A percentile compares a stretch with the other conserved stretches of the same genome.
phyloP scores from a whole-genome alignment of 2,329 filamentous ascomycete genomes.

The Rutstroemia sp. region DNA sequence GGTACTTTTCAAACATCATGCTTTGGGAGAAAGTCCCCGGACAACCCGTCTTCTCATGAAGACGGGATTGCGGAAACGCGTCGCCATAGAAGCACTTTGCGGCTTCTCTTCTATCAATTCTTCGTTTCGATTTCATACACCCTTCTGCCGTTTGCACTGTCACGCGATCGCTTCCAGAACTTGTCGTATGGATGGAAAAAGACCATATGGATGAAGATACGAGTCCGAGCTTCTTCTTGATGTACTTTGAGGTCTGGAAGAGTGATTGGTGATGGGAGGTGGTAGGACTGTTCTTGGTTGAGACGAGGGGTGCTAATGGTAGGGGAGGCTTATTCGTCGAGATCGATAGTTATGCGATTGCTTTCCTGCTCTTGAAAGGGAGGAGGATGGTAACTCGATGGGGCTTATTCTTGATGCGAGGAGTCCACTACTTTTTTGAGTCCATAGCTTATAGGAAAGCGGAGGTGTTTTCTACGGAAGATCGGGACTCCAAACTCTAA shows the following conservation, averaged over 20 bases:
- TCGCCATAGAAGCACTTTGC: conserved; percentile 98
- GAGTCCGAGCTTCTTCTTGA: conserved; percentile 58
- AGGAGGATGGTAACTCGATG: conserved; percentile 86
- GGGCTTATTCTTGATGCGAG: conserved; percentile 99
- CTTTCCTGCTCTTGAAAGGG: conserved; percentile 36
- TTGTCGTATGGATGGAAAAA: conserved; percentile 25
- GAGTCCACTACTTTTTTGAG: conserved; percentile 48
- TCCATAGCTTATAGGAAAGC: conserved; percentile 49
- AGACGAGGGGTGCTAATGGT: conserved; percentile 40
- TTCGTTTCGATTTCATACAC: conserved; percentile 34
- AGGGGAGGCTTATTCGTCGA: conserved; percentile 72
- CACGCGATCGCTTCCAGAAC: conserved; percentile 15
- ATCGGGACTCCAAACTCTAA: conserved; percentile 22
- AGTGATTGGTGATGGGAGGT: conserved; percentile 30
- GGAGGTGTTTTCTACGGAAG: conserved; percentile 26
- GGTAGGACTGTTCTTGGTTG: conserved; percentile 33
- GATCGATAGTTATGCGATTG: conserved; percentile 99
- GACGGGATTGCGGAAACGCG: conserved; percentile 82
- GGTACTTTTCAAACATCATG: conserved; percentile 35
- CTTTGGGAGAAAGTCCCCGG: conserved; percentile 99
- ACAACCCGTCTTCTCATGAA: conserved; percentile 51
- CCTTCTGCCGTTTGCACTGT: conserved; percentile 30
- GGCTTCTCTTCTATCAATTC: conserved; percentile 65
- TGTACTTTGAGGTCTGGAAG: conserved; percentile 29
- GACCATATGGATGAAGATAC: conserved; percentile 75